A percentile compares a stretch with the other conserved stretches of the same genome.
Evolutionary conservation across 2,329 filamentous ascomycete genomes (phyloP).

Genomic region (Neopestalotiopsis sp.): DNA sequence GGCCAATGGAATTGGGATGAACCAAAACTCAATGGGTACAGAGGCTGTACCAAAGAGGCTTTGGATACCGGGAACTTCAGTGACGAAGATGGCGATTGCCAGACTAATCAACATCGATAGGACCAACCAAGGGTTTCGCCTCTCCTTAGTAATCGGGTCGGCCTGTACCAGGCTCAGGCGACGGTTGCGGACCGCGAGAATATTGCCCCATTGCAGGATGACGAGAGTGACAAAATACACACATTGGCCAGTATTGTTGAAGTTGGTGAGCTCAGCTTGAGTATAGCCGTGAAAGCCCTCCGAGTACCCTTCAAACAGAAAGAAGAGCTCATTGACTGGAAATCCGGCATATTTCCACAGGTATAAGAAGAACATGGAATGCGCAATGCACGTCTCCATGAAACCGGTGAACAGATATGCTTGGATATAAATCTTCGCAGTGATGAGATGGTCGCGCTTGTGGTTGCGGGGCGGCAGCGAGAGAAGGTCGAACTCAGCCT

Average conservation of each 20-base stretch:
- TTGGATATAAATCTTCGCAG: constrained; percentile 46
- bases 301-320: constrained; percentile 52
- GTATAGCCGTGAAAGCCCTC: constrained; percentile 56
- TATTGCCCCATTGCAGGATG: constrained; percentile 59
- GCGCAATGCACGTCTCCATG: constrained; percentile 54
- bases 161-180: constrained; percentile 56
- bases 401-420: constrained; percentile 57
- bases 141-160: constrained; percentile 49
- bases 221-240: constrained; percentile 61
- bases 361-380: constrained; percentile 61
- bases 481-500: constrained; percentile 58
- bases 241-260: constrained; percentile 54
- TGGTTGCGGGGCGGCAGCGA: constrained; percentile 55
- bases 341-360: constrained; percentile 53
- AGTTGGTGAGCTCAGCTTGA: constrained; percentile 46
- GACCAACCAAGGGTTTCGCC: constrained; percentile 56
- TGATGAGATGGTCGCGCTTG: constrained; percentile 52
- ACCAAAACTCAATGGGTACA: constrained; percentile 57
- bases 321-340: constrained; percentile 51
- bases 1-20: constrained; percentile 55
- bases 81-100: constrained; percentile 58
- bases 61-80: constrained; percentile 55
- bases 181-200: constrained; percentile 56
- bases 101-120: constrained; percentile 51
- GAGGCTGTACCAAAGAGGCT: constrained; percentile 51